Base-by-base conservation (phyloP, 2,329 filamentous ascomycete species). In the Aspergillus fructus region DNA sequence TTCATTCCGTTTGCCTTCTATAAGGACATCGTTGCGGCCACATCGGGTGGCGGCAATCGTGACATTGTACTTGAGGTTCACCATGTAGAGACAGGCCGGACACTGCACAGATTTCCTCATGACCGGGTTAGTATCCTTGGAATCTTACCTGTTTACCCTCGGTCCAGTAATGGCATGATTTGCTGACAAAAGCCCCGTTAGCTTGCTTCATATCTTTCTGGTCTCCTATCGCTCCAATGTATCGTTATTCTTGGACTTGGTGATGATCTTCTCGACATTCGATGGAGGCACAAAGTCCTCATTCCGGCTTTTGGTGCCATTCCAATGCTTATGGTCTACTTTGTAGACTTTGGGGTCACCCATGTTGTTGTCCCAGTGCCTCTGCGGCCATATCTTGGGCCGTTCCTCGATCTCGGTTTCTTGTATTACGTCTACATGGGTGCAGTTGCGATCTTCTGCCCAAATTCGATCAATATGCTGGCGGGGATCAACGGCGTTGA, bases 381-480 rank as follows among this genome's bases (percentile, higher is more conserved):
- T 49, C 83, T 99, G 17, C 89, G 93, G 70, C 86, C 86, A 15
- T 96, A 94, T 69, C 81, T 97, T 8, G 93, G 93, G 33, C 85
- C 91, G 65, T 84, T 97, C 49, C 83, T 97, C 71, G 87, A 97
- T 72, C 85, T 97, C 7, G 89, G 89, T 33, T 76, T 85, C 72
- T 78, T 91, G 56, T 99, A 99, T 83, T 99, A 99, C 78, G 79
- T 88, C 69, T 99, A 97, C 82, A 99, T 99, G 94, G 91, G 91
- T 52, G 89, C 90, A 56, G 85, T 99, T 65, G 90, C 93, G 71
- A 99, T 99, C 74, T 99, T 99, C 80, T 96, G 92, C 66, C 93
- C 94, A 6, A 97, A 99, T 78, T 92, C 91, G 75, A 99, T 99
- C 84, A 99, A 99, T 80, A 99, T 99, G 78, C 81, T 99, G n/a